Evolutionary conservation across 352 stramenopile species (phyloP), one percentile per base, ranked within the genome.

Genomic region (Globisporangium echinulatum): DNA sequence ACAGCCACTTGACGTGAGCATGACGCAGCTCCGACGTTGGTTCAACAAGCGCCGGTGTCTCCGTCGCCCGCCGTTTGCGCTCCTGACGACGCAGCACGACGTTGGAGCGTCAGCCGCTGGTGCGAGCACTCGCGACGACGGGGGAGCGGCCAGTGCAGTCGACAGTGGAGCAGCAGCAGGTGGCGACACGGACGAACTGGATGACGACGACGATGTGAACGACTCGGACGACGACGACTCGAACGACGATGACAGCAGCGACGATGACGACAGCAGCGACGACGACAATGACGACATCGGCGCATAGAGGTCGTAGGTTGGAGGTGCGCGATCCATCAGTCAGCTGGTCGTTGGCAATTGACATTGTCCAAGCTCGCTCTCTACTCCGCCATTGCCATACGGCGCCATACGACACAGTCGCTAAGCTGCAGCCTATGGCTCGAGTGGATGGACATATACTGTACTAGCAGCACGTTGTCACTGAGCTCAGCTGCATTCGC

Each of bases 11-110:
- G 82, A 94, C 49, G 82, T 94, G 54, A 94, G 81, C 72, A 94
- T 94, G 82, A 94, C 84, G 51, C 84, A 94, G 63, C 57, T 94
- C 38, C 72, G 84, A 42, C 74, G 84, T 19, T 94, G 84, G 84
- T 94, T 94, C 54, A 94, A 94, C 66, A 94, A 94, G 66, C 71
- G 84, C 25, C 80, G 84, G 39, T 94, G 84, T 72, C 75, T 94
- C 38, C 82, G 84, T 39, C 84, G 82, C 14, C 84, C 84, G 49
- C 84, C 84, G 38, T 90, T 90, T 67, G 82, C 84, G 10, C 66
- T 94, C n/a, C 90, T 94, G 84, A 87, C 81, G 9, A 77, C 85
- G 46, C 79, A 90, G 63, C 77, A 90, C 17, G 72, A 76, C 46
- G 46, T 36, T 17, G 7, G 14, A 13, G 46, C 46, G 3, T 10